Conservation (phyloP, 164 flowering plant species). For the Akebia trifoliata region DNA sequence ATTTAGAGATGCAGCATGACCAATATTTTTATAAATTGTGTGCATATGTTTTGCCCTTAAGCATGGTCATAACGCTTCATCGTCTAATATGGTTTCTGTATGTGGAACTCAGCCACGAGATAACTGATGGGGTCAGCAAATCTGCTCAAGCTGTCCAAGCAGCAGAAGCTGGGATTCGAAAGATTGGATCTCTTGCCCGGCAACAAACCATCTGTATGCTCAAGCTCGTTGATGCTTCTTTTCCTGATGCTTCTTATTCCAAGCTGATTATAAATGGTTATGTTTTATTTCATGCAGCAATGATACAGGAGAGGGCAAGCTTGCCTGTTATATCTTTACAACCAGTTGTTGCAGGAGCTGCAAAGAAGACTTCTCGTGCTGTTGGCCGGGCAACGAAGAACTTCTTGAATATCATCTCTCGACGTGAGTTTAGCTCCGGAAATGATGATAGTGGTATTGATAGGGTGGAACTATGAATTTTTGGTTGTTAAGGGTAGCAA, state of each 20-base stretch:
- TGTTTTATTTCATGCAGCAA: slow-evolving; percentile 38
- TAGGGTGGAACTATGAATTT: slow-evolving; percentile 34
- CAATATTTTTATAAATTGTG: neutral
- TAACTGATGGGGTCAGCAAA: slow-evolving; percentile 78
- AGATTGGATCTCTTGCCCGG: slow-evolving; percentile 70
- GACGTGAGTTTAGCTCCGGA: slow-evolving; percentile 40
- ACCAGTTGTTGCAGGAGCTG: slow-evolving; percentile 84
- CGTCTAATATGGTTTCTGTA: slow-evolving; percentile 2
- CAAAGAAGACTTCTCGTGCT: slow-evolving; percentile 77
- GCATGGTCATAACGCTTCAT: neutral
- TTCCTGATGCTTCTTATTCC: neutral
- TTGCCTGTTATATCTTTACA: slow-evolving; percentile 68
- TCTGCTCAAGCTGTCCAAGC: slow-evolving; percentile 86
- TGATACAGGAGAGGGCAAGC: slow-evolving; percentile 85
- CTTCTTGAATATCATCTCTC: slow-evolving; percentile 54
- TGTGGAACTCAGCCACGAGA: slow-evolving; percentile 65
- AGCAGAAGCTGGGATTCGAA: slow-evolving; percentile 77
- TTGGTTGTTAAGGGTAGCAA: neutral
- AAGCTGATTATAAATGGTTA: slow-evolving; percentile 1
- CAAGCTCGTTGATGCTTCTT: neutral
- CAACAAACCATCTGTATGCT: slow-evolving; percentile 72
- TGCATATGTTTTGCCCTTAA: neutral
- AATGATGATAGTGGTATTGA: slow-evolving; percentile 33
- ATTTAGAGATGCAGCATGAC: too few relatives aligned
- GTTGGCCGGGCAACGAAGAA: slow-evolving; percentile 72